phyloP scores from a whole-genome alignment of 805 yeast species.

The Lachancea quebecensis region DNA sequence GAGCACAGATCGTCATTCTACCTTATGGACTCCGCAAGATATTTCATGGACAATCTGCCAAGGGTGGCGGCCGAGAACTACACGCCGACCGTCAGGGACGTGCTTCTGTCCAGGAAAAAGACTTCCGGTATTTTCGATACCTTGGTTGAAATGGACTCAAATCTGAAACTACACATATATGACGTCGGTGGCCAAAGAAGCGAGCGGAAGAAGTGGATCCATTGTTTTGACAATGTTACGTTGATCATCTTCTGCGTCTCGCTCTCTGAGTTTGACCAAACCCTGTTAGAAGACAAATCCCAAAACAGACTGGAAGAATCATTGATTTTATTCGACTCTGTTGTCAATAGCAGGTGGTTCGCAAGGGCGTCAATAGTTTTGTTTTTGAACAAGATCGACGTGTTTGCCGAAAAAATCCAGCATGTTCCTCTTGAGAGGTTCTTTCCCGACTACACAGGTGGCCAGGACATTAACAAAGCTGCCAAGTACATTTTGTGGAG shows the following conservation, averaged over 20 bases:
- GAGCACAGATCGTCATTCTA: constrained; percentile 65
- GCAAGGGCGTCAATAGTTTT: constrained; percentile 77
- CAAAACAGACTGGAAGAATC: constrained; percentile 79
- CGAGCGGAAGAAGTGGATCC: constrained; percentile 96
- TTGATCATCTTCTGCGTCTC: constrained; percentile 88
- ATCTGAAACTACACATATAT: constrained; percentile 50
- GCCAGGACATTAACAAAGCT: constrained; percentile 82
- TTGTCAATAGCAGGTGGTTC: constrained; percentile 90
- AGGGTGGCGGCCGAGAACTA: constrained; percentile 51
- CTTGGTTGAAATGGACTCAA: constrained; percentile 63
- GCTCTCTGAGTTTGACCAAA: constrained; percentile 84
- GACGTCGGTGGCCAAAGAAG: constrained; percentile 97
- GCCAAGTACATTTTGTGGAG: constrained; percentile 89
- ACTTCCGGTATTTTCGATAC: constrained; percentile 90
- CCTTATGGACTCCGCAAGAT: constrained; percentile 76
- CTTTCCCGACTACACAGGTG: constrained; percentile 89
- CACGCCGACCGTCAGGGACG: constrained; percentile 69
- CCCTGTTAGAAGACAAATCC: constrained; percentile 64
- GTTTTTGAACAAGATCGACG: constrained; percentile 84
- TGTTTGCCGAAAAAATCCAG: constrained; percentile 78
- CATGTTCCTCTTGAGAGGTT: constrained; percentile 72
- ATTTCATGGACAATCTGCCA: constrained; percentile 61
- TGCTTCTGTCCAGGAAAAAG: constrained; percentile 80
- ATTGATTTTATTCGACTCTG: constrained; percentile 77
- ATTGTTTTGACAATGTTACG: constrained; percentile 90